phyloP scores from a whole-genome alignment of 495 filamentous ascomycete genomes.

The Evansstolkia leycettana region DNA sequence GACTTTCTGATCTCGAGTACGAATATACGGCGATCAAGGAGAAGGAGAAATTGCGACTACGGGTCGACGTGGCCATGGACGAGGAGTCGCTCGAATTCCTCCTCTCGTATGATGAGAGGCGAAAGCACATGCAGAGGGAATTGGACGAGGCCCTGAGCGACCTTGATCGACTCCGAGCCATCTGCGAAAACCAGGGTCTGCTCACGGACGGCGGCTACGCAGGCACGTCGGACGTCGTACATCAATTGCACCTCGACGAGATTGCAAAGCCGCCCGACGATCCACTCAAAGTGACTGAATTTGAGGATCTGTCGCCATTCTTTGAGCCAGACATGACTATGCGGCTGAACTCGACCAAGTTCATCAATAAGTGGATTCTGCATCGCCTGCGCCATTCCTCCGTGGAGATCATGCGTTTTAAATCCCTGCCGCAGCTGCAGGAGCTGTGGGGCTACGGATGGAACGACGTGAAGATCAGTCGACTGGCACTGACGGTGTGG shows the following conservation, averaged over 20 bases:
- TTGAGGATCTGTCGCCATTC: conserved; percentile 8
- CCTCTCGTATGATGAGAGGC: conserved; percentile 8
- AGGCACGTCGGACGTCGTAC: not conserved
- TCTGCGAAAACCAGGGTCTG: conserved; percentile 10
- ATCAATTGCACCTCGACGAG: conserved; percentile 1
- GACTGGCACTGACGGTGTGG: conserved; percentile 15
- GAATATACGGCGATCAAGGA: conserved; percentile 12
- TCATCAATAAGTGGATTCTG: conserved; percentile 21
- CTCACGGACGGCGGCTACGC: conserved; percentile 5
- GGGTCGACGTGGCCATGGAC: conserved; percentile 11
- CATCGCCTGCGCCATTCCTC: conserved; percentile 18
- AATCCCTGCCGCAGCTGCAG: conserved; percentile 11
- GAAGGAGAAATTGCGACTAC: conserved; percentile 5
- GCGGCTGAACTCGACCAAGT: conserved; percentile 5
- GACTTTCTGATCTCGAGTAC: conserved; percentile 12
- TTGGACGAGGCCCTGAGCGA: conserved; percentile 11
- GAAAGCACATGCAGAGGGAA: conserved; percentile 7
- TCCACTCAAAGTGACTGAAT: conserved; percentile 6
- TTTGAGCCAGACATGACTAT: conserved; percentile 4
- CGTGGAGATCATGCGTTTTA: conserved; percentile 14
- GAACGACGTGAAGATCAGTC: conserved; percentile 12
- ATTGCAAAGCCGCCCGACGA: conserved; percentile 2
- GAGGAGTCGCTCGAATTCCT: conserved; percentile 14
- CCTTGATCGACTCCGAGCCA: conserved; percentile 5
- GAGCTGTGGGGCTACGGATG: conserved; percentile 9